Base-by-base conservation (phyloP, 345 rosid genomes). In the Heritiera littoralis region DNA sequence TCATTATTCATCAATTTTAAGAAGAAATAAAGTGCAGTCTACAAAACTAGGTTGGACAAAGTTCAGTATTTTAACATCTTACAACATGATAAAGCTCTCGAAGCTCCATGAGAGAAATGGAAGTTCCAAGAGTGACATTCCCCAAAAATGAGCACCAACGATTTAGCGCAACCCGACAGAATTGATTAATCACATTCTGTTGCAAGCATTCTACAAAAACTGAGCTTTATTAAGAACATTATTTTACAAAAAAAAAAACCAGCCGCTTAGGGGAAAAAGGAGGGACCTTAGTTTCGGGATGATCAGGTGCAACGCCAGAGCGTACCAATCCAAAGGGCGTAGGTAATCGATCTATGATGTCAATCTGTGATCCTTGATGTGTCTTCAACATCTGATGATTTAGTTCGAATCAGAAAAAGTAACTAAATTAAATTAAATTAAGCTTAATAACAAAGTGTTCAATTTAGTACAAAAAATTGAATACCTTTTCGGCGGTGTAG, bases 241-340 rank as follows among this genome's bases (percentile, higher is more conserved):
- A n/a, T 71, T 52, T 46, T 35, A 35, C 38, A 11, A 49, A 78
- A 23, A 65, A 59, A 8, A 48, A 6, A 63, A 69, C 0, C 41
- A 5, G 9, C 59, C 23, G 17, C 9, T 7, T 3, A 40, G 32
- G 13, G 49, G 38, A 3, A 7, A 23, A 28, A 69, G 15, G 52
- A 12, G 13, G 8, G 1, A 91, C 98, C 97, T 94, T 96, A 8
- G 98, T 96, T 75, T 94, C 98, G 1, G 95, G 95, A 80, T 96
- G 99, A 86, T 96, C 99, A 43, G 95, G 99, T 0, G 99, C 99
- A 13, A 96, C 97, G 5, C 97, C 98, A 0, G 97, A 92, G n/a
- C 97, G 92, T 13, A 96, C 99, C 64, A 96, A 90, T 51, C 99
- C 98, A 60, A 86, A 96, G 1, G 98, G 99, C 14, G 95, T 92